Base-by-base conservation (phyloP, 139 green algal genomes). In the Micractinium sp. region DNA sequence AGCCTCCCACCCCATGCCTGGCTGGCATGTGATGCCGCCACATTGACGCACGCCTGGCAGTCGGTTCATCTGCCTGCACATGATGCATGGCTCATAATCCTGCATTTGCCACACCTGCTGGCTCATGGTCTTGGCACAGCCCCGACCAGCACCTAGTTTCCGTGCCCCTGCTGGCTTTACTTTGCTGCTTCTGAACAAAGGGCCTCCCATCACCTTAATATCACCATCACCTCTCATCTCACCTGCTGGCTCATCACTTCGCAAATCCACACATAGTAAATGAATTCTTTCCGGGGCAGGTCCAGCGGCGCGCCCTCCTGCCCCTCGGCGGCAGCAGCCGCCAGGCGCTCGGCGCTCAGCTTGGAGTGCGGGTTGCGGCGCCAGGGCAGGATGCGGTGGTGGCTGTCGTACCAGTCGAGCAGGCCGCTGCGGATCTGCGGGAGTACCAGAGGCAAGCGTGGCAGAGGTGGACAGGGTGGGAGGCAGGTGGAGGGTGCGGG, bases 171-270 rank as follows among this genome's bases (percentile, higher is more conserved):
- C n/a, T n/a, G n/a, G n/a, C n/a, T n/a, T n/a, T n/a, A n/a, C n/a
- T n/a, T n/a, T n/a, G n/a, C n/a, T n/a, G n/a, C n/a, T n/a, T n/a
- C n/a, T n/a, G n/a, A n/a, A n/a, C n/a, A n/a, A n/a, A n/a, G n/a
- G n/a, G n/a, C n/a, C n/a, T n/a, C n/a, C n/a, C n/a, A n/a, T n/a
- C n/a, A n/a, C n/a, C n/a, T n/a, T n/a, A n/a, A n/a, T n/a, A n/a
- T n/a, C n/a, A n/a, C n/a, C n/a, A n/a, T n/a, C n/a, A n/a, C n/a
- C n/a, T n/a, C n/a, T n/a, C n/a, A n/a, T n/a, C 81, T 29, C 38
- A 87, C 99, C 92, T 99, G 98, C 92, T 99, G 98, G 41, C 96
- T 93, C 98, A 99, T 99, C n/a, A 99, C 92, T 89, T 99, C 97
- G 25, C 89, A 96, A 1, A 99, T 95, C 95, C 96, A 98, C 15